A percentile compares a stretch with the other conserved stretches of the same genome.
Evolutionary conservation across 2,329 filamentous ascomycete genomes (phyloP).

Genomic region (Fusarium mexicanum): DNA sequence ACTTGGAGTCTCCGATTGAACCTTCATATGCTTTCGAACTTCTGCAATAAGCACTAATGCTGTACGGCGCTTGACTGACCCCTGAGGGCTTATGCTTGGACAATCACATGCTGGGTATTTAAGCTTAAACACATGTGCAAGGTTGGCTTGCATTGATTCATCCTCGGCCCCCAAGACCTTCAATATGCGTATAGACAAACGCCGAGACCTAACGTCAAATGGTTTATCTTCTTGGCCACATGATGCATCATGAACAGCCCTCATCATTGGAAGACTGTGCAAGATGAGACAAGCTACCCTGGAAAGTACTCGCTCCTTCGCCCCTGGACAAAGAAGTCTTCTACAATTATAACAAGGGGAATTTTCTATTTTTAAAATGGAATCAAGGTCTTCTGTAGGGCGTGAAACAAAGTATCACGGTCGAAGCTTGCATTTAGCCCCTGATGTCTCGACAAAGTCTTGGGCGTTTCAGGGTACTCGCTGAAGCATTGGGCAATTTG

Average conservation of each 20-base stretch:
- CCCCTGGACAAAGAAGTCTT: background rate
- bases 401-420: background rate
- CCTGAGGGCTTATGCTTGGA: background rate
- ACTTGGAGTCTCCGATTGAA: background rate
- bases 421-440: background rate
- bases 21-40: background rate
- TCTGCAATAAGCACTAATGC: background rate
- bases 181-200: background rate
- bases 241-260: background rate
- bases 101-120: background rate
- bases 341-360: background rate
- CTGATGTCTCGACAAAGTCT: background rate
- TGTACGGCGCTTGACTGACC: background rate
- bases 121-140: background rate
- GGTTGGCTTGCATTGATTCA: background rate
- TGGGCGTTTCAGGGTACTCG: background rate
- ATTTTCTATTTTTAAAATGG: background rate
- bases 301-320: too few species aligned
- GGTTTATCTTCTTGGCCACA: fast-evolving
- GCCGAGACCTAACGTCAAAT: background rate
- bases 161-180: background rate
- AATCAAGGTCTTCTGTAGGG: background rate
- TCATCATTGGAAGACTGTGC: too few species aligned
- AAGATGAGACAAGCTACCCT: background rate
- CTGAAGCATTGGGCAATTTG: background rate